Evolutionary conservation across 2,329 filamentous ascomycete species (phyloP).

Genomic region (Grosmannia serpens): DNA sequence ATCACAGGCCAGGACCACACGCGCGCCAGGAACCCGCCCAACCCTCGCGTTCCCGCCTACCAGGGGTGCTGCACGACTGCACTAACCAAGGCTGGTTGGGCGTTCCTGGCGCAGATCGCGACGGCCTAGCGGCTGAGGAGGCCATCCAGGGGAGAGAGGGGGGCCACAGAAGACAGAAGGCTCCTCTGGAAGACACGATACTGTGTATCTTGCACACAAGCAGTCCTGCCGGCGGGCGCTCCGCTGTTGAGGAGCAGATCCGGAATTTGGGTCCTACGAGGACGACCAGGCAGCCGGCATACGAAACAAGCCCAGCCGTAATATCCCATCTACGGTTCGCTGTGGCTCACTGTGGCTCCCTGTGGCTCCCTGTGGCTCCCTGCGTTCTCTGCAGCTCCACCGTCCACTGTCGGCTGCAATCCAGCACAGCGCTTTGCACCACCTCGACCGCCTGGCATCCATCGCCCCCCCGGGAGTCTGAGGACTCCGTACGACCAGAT

Average conservation of each 20-base stretch:
- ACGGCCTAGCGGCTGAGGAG: not conserved
- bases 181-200: no score
- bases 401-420: not conserved
- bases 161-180: no score
- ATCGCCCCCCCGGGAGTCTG: not conserved
- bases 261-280: not conserved
- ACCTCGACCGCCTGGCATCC: not conserved
- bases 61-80: not conserved
- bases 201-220: not conserved
- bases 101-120: not conserved
- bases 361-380: not conserved
- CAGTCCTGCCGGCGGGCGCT: not conserved
- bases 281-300: not conserved
- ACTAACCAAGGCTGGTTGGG: not conserved
- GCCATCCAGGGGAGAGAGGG: not conserved
- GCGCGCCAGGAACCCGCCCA: not conserved
- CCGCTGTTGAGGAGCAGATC: not conserved
- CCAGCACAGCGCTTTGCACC: not conserved
- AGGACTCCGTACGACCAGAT: not conserved
- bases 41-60: not conserved
- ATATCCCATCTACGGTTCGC: not conserved
- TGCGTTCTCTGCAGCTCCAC: not conserved
- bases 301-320: not conserved
- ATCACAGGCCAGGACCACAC: not conserved
- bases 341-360: not conserved